phyloP scores from a whole-genome alignment of 129 eudicot species.

The Ambrosia artemisiifolia region DNA sequence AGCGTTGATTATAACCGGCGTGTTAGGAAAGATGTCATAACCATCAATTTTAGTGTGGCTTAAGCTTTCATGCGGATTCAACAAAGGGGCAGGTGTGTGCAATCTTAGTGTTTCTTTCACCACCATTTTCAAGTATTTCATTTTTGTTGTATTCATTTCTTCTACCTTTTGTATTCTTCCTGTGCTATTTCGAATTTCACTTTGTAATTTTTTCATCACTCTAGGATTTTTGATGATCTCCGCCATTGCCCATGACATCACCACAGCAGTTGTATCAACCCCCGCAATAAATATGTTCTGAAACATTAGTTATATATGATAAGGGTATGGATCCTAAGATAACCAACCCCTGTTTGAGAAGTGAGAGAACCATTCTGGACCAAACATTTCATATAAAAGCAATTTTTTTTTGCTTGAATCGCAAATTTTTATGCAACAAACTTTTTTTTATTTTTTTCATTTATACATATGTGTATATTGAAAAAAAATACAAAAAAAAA shows the following conservation, averaged over 20 bases:
- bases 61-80: conserved; percentile 37
- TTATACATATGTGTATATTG: too few species aligned
- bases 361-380: too few species aligned
- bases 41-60: conserved; percentile 16
- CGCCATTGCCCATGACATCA: conserved; percentile 45
- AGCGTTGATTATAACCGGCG: conserved; percentile 7
- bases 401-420: too few species aligned
- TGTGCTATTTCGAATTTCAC: conserved; percentile 23
- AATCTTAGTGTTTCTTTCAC: conserved; percentile 47
- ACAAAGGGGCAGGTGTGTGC: conserved; percentile 44
- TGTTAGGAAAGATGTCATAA: conserved; percentile 5
- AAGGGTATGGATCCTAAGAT: too few species aligned
- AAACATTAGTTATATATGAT: not conserved
- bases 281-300: conserved; percentile 38
- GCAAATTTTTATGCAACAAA: too few species aligned
- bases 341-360: too few species aligned
- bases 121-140: conserved; percentile 43
- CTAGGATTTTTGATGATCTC: conserved; percentile 28
- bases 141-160: conserved; percentile 37
- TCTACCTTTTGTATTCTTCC: not conserved
- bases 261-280: conserved; percentile 29
- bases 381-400: too few species aligned
- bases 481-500: too few species aligned
- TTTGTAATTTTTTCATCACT: conserved; percentile 25
- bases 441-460: too few species aligned